Evolutionary conservation across 2,329 filamentous ascomycete species (phyloP), one percentile per base, ranked within the genome.

Genomic region (Cryphonectria parasitica): DNA sequence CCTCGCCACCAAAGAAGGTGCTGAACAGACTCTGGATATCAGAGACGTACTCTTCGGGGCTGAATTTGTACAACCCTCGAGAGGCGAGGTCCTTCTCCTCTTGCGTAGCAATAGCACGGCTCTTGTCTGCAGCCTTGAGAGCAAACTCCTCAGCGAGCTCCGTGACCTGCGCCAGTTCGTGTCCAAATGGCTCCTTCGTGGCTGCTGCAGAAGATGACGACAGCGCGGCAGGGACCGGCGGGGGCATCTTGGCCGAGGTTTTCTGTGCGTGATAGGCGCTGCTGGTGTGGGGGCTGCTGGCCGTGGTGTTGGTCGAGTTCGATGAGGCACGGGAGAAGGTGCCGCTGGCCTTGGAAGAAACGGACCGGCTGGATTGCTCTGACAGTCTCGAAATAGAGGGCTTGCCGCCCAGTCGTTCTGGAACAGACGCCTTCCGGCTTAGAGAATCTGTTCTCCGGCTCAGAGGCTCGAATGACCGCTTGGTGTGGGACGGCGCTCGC

Each of bases 61-160:
- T 87, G 79, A 94, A 92, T 76, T 91, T 92, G 76, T 85, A 86
- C 7, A 98, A 86, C 2, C 93, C 93, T 73, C 88, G 89, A 34
- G 87, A 85, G 71, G 86, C 80, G 78, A 98, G 88, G 71, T 91
- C 88, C 74, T 88, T 84, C 76, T 93, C 87, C 79, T 97, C 94
- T 69, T 93, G 92, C 61, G 95, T 91, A 54, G 90, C 82, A 62
- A 89, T 84, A n/a, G 86, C 85, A 71, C 87, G 78, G 73, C 86
- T 78, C 25, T 75, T 82, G 52, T 89, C 86, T 11, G 63, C 66
- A 22, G 66, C 64, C 73, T 87, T 86, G 41, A 89, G 85, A 58
- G 90, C 89, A 75, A 94, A 95, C 80, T 98, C 95, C 82, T 98
- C 96, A 0, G 92, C 95, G 22, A 98, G 88, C 81, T 98, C 96